Conservation (phyloP, 1,139 yeast genomes). For the Kurtzmaniella quercitrusa region DNA sequence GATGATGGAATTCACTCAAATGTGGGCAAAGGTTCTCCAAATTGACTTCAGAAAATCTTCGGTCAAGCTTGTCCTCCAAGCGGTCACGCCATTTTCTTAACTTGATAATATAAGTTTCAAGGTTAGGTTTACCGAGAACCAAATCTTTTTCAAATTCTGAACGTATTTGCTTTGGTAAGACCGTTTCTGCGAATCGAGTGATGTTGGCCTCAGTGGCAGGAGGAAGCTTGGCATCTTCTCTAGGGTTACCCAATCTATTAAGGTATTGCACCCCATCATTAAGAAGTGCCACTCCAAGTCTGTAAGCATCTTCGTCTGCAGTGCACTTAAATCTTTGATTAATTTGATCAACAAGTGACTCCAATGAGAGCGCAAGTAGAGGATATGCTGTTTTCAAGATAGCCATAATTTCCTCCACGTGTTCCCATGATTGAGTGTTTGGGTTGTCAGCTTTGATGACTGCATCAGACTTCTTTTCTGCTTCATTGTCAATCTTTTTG, state of each 20-base stretch:
- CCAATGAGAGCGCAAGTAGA: slow-evolving; percentile 83
- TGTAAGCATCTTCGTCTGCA: slow-evolving; percentile 94
- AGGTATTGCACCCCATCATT: slow-evolving; percentile 91
- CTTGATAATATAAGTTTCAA: slow-evolving; percentile 80
- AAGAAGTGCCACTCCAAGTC: slow-evolving; percentile 85
- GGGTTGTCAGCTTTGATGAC: slow-evolving; percentile 5
- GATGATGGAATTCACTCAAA: slow-evolving; percentile 94
- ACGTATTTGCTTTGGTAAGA: slow-evolving; percentile 83
- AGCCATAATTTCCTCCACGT: slow-evolving; percentile 93
- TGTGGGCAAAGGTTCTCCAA: slow-evolving; percentile 92
- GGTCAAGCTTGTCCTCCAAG: slow-evolving; percentile 84
- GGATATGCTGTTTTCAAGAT: slow-evolving; percentile 96
- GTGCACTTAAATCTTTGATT: slow-evolving; percentile 91
- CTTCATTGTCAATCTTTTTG: slow-evolving; percentile 8
- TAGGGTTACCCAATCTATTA: slow-evolving; percentile 79
- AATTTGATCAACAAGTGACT: slow-evolving; percentile 92
- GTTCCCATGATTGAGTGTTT: slow-evolving; percentile 79
- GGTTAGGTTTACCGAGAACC: slow-evolving; percentile 80
- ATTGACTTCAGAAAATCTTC: slow-evolving; percentile 71
- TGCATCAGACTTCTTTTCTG: slow-evolving; percentile 10
- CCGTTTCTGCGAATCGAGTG: slow-evolving; percentile 87
- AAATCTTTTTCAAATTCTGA: slow-evolving; percentile 92
- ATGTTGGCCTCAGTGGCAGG: slow-evolving; percentile 89
- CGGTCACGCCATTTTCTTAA: slow-evolving; percentile 91
- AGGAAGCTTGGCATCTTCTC: slow-evolving; percentile 85